Evolutionary conservation across 345 rosid genomes (phyloP).

Genomic region (Boechera divaricarpa): DNA sequence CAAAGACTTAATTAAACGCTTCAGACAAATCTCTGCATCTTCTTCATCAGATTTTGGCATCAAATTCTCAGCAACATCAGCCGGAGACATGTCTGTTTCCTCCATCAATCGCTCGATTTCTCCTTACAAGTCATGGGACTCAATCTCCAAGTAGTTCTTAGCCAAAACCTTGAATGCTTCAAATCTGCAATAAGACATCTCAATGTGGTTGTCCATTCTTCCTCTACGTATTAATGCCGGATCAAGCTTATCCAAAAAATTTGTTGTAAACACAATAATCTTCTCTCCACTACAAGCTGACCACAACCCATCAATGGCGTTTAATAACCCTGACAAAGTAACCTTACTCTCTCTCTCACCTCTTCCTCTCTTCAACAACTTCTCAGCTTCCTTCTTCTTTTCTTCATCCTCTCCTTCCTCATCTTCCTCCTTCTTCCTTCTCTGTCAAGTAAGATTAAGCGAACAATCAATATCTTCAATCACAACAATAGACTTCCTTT

Average conservation of each 20-base stretch:
- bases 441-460: slow-evolving; percentile 51
- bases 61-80: slow-evolving; percentile 54
- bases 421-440: slow-evolving; percentile 22
- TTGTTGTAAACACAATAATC: slow-evolving; percentile 52
- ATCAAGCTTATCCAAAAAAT: slow-evolving; percentile 50
- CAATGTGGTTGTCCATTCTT: slow-evolving; percentile 53
- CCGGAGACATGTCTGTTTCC: slow-evolving; percentile 42
- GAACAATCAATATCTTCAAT: slow-evolving; percentile 77
- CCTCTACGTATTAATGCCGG: slow-evolving; percentile 49
- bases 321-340: slow-evolving; percentile 50
- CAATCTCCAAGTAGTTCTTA: slow-evolving; percentile 48
- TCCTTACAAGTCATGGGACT: slow-evolving; percentile 40
- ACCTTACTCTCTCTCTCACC: slow-evolving; percentile 32
- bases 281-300: slow-evolving; percentile 51
- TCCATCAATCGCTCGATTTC: slow-evolving; percentile 34
- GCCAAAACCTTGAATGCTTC: slow-evolving; percentile 53
- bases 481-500: slow-evolving; percentile 52
- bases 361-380: not conserved
- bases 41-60: slow-evolving; percentile 47
- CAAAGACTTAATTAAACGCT: slow-evolving; percentile 44
- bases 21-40: slow-evolving; percentile 40
- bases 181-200: slow-evolving; percentile 47
- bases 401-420: slow-evolving; percentile 2
- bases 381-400: slow-evolving; percentile 12
- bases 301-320: slow-evolving; percentile 54